These are phyloP conservation scores for Hypoxylon sp. DNA, from an alignment of 2,329 filamentous ascomycete genomes.

Conservation along the genomic window DNA sequence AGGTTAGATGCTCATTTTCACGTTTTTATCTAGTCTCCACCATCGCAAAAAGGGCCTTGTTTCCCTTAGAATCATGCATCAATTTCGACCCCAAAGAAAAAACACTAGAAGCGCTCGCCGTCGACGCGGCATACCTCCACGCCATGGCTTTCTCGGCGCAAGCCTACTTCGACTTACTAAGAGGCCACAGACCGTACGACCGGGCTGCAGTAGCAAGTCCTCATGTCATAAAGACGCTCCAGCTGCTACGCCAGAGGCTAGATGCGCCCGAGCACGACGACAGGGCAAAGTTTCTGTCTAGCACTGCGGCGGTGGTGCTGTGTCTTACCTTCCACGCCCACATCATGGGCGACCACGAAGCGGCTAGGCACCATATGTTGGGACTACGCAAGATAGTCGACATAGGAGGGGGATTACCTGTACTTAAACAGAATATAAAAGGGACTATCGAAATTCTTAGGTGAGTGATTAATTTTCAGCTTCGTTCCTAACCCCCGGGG, in stretches of 20 bases:
- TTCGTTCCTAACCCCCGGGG: neutral
- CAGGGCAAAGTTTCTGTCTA: constrained; percentile 49
- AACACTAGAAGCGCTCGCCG: constrained; percentile 52
- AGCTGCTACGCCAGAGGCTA: constrained; percentile 55
- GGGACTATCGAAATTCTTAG: constrained; percentile 55
- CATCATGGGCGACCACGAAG: constrained; percentile 49
- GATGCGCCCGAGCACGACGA: constrained; percentile 36
- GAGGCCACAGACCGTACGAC: constrained; percentile 22
- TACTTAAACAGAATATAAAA: constrained; percentile 54
- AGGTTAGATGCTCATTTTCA: neutral
- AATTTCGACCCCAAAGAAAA: constrained; percentile 48
- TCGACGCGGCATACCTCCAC: constrained; percentile 58
- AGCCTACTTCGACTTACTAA: constrained; percentile 52
- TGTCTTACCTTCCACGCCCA: constrained; percentile 54
- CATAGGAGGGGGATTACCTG: constrained; percentile 56
- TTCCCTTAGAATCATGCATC: constrained; percentile 55
- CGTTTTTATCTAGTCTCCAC: constrained; percentile 49
- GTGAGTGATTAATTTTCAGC: constrained; percentile 15
- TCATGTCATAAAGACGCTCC: constrained; percentile 52
- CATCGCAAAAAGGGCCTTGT: constrained; percentile 54
- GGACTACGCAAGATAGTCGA: constrained; percentile 58
- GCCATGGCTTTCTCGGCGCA: constrained; percentile 55
- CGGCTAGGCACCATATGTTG: constrained; percentile 55
- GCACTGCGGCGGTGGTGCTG: constrained; percentile 54
- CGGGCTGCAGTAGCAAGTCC: constrained; percentile 32